Conservation (phyloP, 1,284 basidiomycete genomes). For the Wolfiporia cocos region DNA sequence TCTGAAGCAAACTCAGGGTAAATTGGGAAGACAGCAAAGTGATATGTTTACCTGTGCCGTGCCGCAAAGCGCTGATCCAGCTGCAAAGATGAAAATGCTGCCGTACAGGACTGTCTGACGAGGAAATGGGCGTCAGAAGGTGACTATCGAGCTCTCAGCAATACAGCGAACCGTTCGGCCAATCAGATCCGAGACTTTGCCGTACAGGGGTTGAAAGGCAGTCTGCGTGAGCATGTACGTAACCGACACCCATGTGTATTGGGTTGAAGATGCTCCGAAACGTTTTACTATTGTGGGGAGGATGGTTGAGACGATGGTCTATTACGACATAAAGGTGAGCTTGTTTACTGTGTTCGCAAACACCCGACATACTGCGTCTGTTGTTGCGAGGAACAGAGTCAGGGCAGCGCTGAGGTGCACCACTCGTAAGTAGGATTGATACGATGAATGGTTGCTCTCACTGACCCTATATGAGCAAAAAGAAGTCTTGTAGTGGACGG, state of each 20-base stretch:
- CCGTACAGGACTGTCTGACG: conserved; percentile 54
- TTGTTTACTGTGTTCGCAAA: conserved; percentile 9
- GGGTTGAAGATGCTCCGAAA: conserved; percentile 53
- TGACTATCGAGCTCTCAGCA: too few species aligned
- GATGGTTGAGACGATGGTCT: conserved; percentile 80
- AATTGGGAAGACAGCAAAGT: conserved; percentile 5
- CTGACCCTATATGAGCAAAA: conserved; percentile 51
- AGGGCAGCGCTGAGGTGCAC: conserved; percentile 53
- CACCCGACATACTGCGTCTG: conserved; percentile 58
- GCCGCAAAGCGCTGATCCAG: conserved; percentile 70
- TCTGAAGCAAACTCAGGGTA: conserved; percentile 33
- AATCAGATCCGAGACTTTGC: conserved; percentile 68
- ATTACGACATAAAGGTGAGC: conserved; percentile 12
- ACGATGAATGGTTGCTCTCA: too few species aligned
- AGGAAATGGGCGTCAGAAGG: conserved; percentile 11
- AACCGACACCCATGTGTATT: conserved; percentile 82
- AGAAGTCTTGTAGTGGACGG: conserved; percentile 44
- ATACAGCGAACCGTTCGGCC: conserved; percentile 53
- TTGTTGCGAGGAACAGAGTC: conserved; percentile 74
- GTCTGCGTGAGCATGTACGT: conserved; percentile 81
- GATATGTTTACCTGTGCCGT: conserved; percentile 46
- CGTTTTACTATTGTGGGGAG: conserved; percentile 71
- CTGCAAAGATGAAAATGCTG: conserved; percentile 63
- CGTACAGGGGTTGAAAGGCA: conserved; percentile 75
- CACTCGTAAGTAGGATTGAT: too few species aligned